These are phyloP conservation scores for Blepharisma japonicum DNA, from an alignment of 73 alveolate species.

Conservation along the genomic window DNA sequence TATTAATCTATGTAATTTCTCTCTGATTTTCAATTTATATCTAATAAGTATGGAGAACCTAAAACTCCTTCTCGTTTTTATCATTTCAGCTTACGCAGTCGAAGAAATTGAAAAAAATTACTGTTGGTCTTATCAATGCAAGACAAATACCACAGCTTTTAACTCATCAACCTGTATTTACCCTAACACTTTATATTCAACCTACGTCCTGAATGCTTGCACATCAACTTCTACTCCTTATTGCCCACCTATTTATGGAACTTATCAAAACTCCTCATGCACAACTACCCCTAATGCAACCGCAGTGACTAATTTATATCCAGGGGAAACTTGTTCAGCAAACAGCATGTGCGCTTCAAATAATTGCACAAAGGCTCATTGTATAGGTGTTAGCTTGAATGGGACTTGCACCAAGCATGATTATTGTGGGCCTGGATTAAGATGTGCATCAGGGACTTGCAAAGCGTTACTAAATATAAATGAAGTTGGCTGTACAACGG, in stretches of 20 bases:
- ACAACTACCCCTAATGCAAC: too few relatives aligned
- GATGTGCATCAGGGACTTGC: neutral
- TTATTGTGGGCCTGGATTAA: conserved; percentile 7
- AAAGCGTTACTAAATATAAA: neutral
- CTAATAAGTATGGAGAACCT: conserved; percentile 53
- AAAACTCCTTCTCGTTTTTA: conserved; percentile 43
- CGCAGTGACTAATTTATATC: neutral
- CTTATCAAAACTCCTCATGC: too few relatives aligned
- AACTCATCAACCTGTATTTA: conserved; percentile 4
- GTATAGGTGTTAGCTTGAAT: neutral
- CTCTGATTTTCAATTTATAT: conserved; percentile 44
- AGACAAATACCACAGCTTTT: neutral
- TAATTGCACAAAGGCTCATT: neutral
- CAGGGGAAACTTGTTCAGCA: conserved; percentile 13
- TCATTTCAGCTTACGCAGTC: too few relatives aligned
- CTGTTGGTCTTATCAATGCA: conserved; percentile 16
- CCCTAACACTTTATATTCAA: conserved; percentile 9
- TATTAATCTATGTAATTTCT: too few relatives aligned
- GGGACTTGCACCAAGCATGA: neutral
- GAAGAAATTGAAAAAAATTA: neutral
- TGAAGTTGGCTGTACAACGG: neutral
- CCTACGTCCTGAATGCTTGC: conserved; percentile 9
- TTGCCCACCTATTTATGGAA: too few relatives aligned
- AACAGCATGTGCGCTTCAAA: neutral
- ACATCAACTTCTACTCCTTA: neutral